Base-by-base conservation (phyloP, 2,329 filamentous ascomycete genomes). In the Pseudogymnoascus sp. region DNA sequence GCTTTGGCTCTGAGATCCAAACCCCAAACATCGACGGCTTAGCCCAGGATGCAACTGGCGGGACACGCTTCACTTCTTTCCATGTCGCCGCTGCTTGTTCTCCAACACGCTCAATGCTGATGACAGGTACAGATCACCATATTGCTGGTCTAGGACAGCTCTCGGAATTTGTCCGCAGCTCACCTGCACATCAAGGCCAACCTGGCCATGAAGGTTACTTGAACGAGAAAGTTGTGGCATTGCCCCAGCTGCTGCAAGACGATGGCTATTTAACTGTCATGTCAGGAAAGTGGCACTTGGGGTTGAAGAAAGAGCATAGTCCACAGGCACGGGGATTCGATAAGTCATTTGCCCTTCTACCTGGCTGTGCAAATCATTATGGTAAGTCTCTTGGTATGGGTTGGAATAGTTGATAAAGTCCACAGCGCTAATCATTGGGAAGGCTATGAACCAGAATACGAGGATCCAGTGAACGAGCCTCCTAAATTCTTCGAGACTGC, bases 11-110 rank as follows among this genome's bases (percentile, higher is more conserved):
- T 66, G 82, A 84, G 72, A 84, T 85, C 64, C 75, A 76, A 23
- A 85, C 82, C 0, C 82, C 82, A 2, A 81, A 82, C 67, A 75
- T 85, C 36, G 79, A 84, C 71, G 77, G 76, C 25, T 69, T 81
- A 5, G 78, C 78, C 12, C 70, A 61, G 36, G 41, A 35, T 22
- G 60, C 60, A 35, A 73, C 76, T 72, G 71, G 75, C 62, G 80
- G 84, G 30, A 72, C 87, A 19, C 80, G 84, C 4, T 84, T 87
- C 68, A 87, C 84, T 0, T 82, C 86, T 67, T 87, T 86, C 71
- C 85, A 88, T 68, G 82, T 84, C 1, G 84, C 85, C 0, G 82
- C 84, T 2, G 84, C 85, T 60, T 88, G 84, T 72, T 87, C 84
- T 30, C 85, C 85, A 1, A 84, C 83, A 2, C 77, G 84, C 38